Percentiles rank a stretch among this genome's conserved stretches.
These are phyloP conservation scores for Podospora conica DNA, from an alignment of 495 filamentous ascomycete species.

Conservation along the genomic window DNA sequence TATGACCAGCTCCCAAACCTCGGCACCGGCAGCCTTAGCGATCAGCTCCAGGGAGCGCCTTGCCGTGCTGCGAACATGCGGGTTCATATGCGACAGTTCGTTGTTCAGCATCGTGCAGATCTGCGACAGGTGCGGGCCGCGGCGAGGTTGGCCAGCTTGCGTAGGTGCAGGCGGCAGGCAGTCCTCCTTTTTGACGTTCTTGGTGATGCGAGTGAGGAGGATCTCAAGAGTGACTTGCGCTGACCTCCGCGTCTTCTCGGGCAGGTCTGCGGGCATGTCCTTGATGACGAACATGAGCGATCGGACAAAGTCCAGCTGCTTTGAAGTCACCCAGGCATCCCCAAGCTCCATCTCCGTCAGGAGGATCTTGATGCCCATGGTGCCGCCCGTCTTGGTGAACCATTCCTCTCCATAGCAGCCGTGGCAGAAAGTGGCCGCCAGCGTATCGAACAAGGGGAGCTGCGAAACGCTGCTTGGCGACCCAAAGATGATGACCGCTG, in stretches of 20 bases:
- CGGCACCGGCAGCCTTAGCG: slow-evolving; percentile 63
- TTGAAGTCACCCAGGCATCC: slow-evolving; percentile 71
- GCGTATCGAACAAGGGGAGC: slow-evolving; percentile 73
- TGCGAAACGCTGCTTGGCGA: slow-evolving; percentile 58
- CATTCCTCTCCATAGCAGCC: slow-evolving; percentile 95
- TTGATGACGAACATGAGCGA: slow-evolving; percentile 94
- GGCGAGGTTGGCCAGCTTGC: slow-evolving; percentile 29
- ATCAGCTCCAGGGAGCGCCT: slow-evolving; percentile 76
- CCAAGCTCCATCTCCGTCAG: slow-evolving; percentile 74
- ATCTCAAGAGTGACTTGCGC: slow-evolving; percentile 77
- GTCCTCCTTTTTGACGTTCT: slow-evolving; percentile 68
- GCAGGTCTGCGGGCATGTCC: slow-evolving; percentile 88
- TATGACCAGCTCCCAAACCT: slow-evolving; percentile 76
- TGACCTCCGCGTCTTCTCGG: slow-evolving; percentile 73
- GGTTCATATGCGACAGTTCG: slow-evolving; percentile 91
- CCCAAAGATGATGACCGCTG: slow-evolving; percentile 77
- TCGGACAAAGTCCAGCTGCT: slow-evolving; percentile 76
- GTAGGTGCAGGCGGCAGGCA: slow-evolving; percentile 34
- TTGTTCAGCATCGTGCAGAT: slow-evolving; percentile 76
- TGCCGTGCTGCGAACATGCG: slow-evolving; percentile 79
- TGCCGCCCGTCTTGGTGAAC: slow-evolving; percentile 93
- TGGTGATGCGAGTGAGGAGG: slow-evolving; percentile 68
- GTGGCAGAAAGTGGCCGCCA: slow-evolving; percentile 80
- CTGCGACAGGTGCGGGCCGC: slow-evolving; percentile 53
- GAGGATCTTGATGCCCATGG: slow-evolving; percentile 78